Conservation (phyloP, 805 yeast genomes). For the Ogataea angusta region DNA sequence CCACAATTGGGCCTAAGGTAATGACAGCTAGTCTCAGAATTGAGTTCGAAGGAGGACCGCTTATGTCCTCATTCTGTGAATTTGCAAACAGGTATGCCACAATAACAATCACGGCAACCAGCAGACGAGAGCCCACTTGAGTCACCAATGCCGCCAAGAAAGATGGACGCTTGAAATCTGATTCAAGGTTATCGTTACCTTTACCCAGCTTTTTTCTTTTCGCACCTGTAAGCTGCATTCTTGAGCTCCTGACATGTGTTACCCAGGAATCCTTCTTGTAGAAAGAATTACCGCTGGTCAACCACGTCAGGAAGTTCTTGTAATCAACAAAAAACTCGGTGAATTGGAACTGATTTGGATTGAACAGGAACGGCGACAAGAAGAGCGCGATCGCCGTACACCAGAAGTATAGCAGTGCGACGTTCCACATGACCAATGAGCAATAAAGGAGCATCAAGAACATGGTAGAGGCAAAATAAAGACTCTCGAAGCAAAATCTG, state of each 20-base stretch:
- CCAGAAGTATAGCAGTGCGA: constrained; percentile 66
- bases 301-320: constrained; percentile 49
- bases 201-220: constrained; percentile 41
- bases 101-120: constrained; percentile 34
- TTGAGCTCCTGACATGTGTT: constrained; percentile 43
- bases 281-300: constrained; percentile 49
- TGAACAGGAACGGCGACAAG: constrained; percentile 69
- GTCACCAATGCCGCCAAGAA: constrained; percentile 40
- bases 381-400: constrained; percentile 62
- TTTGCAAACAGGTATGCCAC: constrained; percentile 53
- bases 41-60: constrained; percentile 36
- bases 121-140: constrained; percentile 38
- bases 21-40: constrained; percentile 43
- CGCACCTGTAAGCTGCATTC: constrained; percentile 57
- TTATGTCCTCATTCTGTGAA: constrained; percentile 45
- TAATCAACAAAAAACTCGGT: constrained; percentile 71
- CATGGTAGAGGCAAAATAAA: constrained; percentile 59
- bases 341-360: constrained; percentile 74
- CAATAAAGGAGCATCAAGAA: constrained; percentile 52
- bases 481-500: constrained; percentile 64
- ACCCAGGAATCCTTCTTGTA: constrained; percentile 40
- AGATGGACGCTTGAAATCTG: constrained; percentile 50
- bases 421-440: constrained; percentile 61
- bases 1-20: constrained; percentile 44
- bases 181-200: constrained; percentile 37